Evolutionary conservation across 139 green algal species (phyloP).

Genomic region (Auxenochlorella protothecoides): DNA sequence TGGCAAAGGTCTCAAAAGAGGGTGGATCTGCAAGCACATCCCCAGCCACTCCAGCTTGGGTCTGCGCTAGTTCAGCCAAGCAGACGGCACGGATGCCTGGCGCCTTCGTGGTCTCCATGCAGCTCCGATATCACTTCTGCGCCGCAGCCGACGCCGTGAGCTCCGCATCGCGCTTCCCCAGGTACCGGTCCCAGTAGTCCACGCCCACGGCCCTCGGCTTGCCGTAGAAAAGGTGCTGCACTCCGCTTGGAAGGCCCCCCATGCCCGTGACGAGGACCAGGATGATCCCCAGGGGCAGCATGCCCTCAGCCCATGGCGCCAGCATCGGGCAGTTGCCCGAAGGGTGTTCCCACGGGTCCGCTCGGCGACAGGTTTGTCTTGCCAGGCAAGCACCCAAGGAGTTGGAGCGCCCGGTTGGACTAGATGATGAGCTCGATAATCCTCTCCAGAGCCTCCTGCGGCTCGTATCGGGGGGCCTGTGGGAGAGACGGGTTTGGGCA

Average conservation of each 20-base stretch:
- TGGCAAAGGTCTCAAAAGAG: no score
- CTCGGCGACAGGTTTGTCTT: no score
- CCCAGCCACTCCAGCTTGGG: no score
- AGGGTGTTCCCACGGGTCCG: no score
- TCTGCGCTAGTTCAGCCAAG: no score
- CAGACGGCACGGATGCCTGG: neutral
- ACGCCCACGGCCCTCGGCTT: slow-evolving; percentile 17
- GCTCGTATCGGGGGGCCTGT: no score
- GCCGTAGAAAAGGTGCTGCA: slow-evolving; percentile 21
- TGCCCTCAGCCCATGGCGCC: slow-evolving; percentile 6
- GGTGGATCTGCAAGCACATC: no score
- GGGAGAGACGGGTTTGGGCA: no score
- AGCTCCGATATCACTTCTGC: neutral
- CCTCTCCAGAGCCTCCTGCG: no score
- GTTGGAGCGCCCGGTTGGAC: no score
- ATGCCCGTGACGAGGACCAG: slow-evolving; percentile 4
- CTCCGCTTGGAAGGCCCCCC: slow-evolving; percentile 11
- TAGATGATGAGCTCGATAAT: no score
- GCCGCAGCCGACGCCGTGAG: neutral
- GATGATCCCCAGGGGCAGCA: slow-evolving; percentile 14
- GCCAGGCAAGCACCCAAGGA: no score
- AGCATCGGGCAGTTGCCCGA: slow-evolving; percentile 3
- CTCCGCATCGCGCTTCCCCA: neutral
- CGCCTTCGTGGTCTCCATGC: neutral
- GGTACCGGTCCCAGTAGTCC: slow-evolving; percentile 15